Percentiles rank a stretch among this genome's conserved stretches.
Conservation (phyloP, 345 rosid genomes). For the Crucihimalaya himalaica region DNA sequence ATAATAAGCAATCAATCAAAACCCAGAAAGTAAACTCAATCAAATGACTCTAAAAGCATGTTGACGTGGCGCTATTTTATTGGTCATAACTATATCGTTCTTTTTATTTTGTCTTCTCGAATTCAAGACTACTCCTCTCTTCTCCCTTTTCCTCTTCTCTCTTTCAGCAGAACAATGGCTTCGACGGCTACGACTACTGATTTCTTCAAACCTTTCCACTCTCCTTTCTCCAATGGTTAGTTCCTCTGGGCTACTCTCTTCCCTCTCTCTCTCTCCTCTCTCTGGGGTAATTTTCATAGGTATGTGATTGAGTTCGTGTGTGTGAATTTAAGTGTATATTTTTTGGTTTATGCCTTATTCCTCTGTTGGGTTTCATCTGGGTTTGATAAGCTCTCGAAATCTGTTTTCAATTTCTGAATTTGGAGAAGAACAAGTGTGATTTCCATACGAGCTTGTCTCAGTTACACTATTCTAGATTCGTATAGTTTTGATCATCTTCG, state of each 20-base stretch:
- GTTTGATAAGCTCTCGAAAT: not conserved
- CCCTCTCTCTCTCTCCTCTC: not conserved
- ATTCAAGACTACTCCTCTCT: not conserved
- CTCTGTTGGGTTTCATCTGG: not conserved
- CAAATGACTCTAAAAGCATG: not conserved
- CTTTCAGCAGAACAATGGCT: constrained; percentile 43
- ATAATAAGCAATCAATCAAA: too few relatives aligned
- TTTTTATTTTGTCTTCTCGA: constrained; percentile 21
- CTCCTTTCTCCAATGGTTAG: constrained; percentile 50
- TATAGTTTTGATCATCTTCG: not conserved
- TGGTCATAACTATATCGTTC: not conserved
- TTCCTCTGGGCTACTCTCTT: not conserved
- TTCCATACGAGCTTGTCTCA: not conserved
- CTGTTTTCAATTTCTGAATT: not conserved
- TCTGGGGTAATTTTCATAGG: not conserved
- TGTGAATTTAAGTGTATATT: not conserved
- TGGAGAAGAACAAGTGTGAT: not conserved
- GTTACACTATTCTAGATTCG: not conserved
- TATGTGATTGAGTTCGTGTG: not conserved
- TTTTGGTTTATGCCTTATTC: not conserved
- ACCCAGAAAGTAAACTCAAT: not conserved
- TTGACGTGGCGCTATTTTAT: constrained; percentile 14
- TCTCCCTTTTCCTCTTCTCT: not conserved
- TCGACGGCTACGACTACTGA: constrained; percentile 47
- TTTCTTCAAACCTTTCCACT: constrained; percentile 41